Evolutionary conservation across 768 basidiomycete genomes (phyloP), one percentile per base, ranked within the genome.

Genomic region (Gloeostereum incarnatum): DNA sequence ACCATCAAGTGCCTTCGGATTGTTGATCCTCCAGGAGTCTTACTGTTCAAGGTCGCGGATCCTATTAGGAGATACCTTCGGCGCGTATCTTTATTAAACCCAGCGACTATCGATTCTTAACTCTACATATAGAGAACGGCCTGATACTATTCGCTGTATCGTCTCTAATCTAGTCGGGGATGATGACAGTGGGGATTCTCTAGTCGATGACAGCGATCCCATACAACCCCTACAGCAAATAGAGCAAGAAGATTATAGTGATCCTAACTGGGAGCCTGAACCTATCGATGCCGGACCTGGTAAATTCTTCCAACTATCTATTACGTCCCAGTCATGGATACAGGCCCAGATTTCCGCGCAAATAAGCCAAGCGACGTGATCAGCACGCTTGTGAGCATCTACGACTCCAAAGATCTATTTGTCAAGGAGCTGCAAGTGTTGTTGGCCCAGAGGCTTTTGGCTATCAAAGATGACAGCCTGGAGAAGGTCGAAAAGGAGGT

Each of bases 221-320:
- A 75, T 80, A 32, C 77, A 76, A 43, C 82, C 85, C 10, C 59
- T 90, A 25, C 81, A 88, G 48, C 77, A 81, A 38, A 61, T 68
- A 2, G 80, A 86, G 34, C 68, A 76, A 36, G 94, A 98, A 46
- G 89, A 97, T 45, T 97, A 85, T 50, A 71, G 69, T 1, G 93
- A 99, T 54, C 81, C 87, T 0, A 82, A 87, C 43, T 99, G 96
- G 96, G 80, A 85, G 31, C 96, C 96, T 0, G 93, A 97, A 53
- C 93, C 96, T 0, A 73, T 93, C 39, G 96, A 99, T 57, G 96
- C 96, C 22, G 96, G 93, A 1, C 89, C 90, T 40, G 86, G 92
- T 93, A 46, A 41, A 66, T 52, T 16, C 36, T 31, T 19, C 18
- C 24, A 36, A 11, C 17, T 31, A 27, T 24, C 23, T 13, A 22